These are phyloP conservation scores for Solanum corneliomulleri DNA, from an alignment of 257 asterid species.

Conservation along the genomic window DNA sequence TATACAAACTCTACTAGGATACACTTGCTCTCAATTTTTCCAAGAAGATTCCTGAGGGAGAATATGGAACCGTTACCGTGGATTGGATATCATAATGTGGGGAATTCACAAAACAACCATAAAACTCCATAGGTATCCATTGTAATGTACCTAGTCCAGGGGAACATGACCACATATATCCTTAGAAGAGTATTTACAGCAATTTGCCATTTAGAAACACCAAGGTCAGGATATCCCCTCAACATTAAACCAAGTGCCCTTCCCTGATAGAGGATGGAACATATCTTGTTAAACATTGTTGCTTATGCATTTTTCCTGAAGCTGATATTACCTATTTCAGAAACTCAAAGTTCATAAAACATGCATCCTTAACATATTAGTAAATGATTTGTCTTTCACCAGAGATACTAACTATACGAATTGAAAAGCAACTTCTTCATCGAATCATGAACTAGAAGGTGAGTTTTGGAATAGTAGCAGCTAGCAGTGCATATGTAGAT, in stretches of 20 bases:
- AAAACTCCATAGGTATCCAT: background rate
- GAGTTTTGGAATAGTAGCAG: background rate
- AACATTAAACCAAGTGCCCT: background rate
- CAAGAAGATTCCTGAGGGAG: background rate
- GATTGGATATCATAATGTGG: background rate
- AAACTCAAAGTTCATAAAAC: background rate
- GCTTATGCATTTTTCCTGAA: background rate
- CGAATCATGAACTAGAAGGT: background rate
- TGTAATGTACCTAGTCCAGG: background rate
- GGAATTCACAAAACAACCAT: background rate
- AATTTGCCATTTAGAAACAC: background rate
- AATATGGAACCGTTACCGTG: background rate
- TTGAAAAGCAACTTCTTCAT: background rate
- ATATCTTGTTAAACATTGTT: background rate
- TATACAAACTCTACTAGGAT: background rate
- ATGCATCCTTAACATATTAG: background rate
- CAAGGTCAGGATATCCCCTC: background rate
- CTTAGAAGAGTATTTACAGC: background rate
- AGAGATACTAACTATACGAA: background rate
- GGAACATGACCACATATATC: background rate
- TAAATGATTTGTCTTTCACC: background rate
- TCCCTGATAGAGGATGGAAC: background rate
- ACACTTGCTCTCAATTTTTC: background rate
- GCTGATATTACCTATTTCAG: background rate
- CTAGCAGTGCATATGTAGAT: background rate